These are phyloP conservation scores for Coemansia linderi DNA, from an alignment of 371 early-diverging fungal genomes.

Conservation along the genomic window DNA sequence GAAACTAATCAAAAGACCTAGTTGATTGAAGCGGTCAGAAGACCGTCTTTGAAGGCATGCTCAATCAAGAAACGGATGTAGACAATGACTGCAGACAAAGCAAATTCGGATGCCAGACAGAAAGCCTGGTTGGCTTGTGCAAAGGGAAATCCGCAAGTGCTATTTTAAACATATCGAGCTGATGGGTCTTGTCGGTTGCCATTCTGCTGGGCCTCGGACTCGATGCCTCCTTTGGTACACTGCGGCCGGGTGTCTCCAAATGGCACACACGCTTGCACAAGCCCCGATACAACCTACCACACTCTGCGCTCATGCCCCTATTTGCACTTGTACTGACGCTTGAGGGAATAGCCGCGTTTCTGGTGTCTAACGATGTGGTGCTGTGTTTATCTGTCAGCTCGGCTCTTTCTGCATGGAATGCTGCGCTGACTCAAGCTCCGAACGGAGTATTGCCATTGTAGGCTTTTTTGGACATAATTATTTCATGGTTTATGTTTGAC, in stretches of 20 bases:
- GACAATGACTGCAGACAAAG: no score
- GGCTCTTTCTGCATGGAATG: constrained; percentile 41
- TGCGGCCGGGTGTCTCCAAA: constrained; percentile 19
- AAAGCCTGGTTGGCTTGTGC: no score
- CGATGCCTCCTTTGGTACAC: constrained; percentile 19
- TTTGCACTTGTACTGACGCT: constrained; percentile 24
- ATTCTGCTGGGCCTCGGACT: constrained; percentile 40
- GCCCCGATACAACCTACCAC: constrained; percentile 39
- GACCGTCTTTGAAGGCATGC: no score
- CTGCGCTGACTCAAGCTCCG: constrained; percentile 25
- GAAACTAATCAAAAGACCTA: no score
- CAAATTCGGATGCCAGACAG: no score
- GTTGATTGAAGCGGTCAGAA: no score
- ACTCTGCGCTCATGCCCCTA: constrained; percentile 27
- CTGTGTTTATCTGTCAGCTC: constrained; percentile 16
- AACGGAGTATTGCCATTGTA: constrained; percentile 20
- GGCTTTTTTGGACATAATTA: not conserved
- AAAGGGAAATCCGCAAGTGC: no score
- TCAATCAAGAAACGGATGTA: no score
- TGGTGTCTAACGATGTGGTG: constrained; percentile 38
- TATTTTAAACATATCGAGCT: constrained; percentile 35
- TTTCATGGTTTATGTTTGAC: not conserved
- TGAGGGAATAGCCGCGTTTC: constrained; percentile 35
- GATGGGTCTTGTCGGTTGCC: constrained; percentile 34
- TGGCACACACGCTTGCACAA: constrained; percentile 46